Evolutionary conservation across 495 filamentous ascomycete species (phyloP).

Genomic region (Achaetomiella virescens): DNA sequence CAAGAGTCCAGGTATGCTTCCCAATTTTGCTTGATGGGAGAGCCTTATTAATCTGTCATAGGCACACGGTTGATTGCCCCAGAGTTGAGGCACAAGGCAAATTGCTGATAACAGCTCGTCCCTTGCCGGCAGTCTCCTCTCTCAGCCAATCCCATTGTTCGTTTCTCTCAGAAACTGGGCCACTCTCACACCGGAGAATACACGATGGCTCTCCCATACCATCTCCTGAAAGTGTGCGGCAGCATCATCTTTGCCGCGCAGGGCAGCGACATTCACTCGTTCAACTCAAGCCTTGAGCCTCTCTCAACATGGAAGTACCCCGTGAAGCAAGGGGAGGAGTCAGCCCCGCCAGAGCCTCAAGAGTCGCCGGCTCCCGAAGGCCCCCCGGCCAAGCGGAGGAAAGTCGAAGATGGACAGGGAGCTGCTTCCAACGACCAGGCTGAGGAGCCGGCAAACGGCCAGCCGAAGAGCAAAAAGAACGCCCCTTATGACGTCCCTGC

Average conservation of each 20-base stretch:
- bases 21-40: background rate
- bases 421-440: conserved; percentile 2
- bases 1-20: background rate
- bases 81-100: too few relatives aligned
- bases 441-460: background rate
- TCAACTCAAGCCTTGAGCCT: conserved; percentile 29
- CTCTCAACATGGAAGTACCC: conserved; percentile 40
- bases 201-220: conserved; percentile 36
- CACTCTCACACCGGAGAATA: too few relatives aligned
- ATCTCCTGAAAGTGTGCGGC: conserved; percentile 35
- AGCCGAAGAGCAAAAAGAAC: conserved; percentile 11
- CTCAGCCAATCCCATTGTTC: too few relatives aligned
- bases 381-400: conserved; percentile 30
- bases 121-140: background rate
- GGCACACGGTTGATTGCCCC: too few relatives aligned
- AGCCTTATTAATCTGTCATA: too few relatives aligned
- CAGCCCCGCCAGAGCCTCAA: conserved; percentile 7
- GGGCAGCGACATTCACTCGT: conserved; percentile 36
- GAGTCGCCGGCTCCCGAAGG: conserved; percentile 21
- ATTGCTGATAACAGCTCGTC: too few relatives aligned
- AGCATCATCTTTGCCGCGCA: conserved; percentile 38
- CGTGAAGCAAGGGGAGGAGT: conserved; percentile 8
- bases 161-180: too few relatives aligned
- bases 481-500: conserved; percentile 8
- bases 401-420: conserved; percentile 14